phyloP scores from a whole-genome alignment of 2,329 filamentous ascomycete genomes.

The Ophiosphaerella korrae region DNA sequence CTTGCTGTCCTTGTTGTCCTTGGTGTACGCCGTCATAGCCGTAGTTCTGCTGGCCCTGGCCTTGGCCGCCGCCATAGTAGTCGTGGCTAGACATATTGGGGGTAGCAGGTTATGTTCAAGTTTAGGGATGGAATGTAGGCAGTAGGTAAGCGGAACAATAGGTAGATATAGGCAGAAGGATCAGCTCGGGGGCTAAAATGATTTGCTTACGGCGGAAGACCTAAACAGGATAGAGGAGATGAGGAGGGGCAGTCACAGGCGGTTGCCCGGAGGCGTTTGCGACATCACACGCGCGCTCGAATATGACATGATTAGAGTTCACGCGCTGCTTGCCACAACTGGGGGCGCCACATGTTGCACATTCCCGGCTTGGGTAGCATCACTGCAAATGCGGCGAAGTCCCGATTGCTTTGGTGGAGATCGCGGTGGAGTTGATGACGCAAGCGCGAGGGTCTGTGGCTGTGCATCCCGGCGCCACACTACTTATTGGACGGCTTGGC shows the following conservation, averaged over 20 bases:
- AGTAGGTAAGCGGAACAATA: not conserved
- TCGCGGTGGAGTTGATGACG: slow-evolving; percentile 8
- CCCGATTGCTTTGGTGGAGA: slow-evolving; percentile 2
- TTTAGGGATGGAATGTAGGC: not conserved
- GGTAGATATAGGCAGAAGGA: slow-evolving; percentile 7
- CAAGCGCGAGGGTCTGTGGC: slow-evolving; percentile 3
- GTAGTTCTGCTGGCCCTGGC: slow-evolving; percentile 29
- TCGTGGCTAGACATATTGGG: slow-evolving; percentile 32
- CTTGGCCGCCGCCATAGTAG: slow-evolving; percentile 37
- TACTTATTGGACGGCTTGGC: not conserved
- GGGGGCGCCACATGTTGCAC: slow-evolving; percentile 16
- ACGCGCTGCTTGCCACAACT: slow-evolving; percentile 14
- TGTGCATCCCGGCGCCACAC: slow-evolving; percentile 5
- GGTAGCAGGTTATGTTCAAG: not conserved
- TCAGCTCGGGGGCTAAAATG: slow-evolving; percentile 8
- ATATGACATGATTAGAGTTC: slow-evolving; percentile 16
- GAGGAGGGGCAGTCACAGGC: slow-evolving; percentile 23
- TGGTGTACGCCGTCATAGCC: slow-evolving; percentile 32
- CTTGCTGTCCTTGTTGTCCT: slow-evolving; percentile 22
- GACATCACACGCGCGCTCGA: slow-evolving; percentile 29
- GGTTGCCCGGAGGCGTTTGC: slow-evolving; percentile 19
- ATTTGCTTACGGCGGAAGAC: slow-evolving; percentile 19
- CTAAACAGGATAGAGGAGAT: too few relatives aligned
- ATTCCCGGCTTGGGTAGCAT: not conserved
- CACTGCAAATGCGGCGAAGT: slow-evolving; percentile 20